These are phyloP conservation scores for Ceratorhiza oryzae-sativae DNA, from an alignment of 1,284 basidiomycete species.

Conservation along the genomic window DNA sequence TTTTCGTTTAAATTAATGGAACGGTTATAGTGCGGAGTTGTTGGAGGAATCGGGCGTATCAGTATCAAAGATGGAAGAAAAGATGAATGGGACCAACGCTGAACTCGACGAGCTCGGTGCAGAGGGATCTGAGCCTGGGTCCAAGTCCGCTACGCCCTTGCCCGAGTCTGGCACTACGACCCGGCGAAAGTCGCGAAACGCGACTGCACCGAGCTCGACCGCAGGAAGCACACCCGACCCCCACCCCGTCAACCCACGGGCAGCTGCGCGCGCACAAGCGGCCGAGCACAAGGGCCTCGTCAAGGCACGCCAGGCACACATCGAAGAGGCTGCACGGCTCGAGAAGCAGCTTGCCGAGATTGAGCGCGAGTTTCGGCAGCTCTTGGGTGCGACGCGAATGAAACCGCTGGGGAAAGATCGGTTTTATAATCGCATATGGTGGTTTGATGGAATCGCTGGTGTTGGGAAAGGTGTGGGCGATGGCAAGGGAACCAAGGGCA, in stretches of 20 bases:
- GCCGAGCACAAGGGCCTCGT: conserved; percentile 65
- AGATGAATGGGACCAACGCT: conserved; percentile 31
- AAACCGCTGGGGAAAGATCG: conserved; percentile 90
- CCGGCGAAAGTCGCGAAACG: conserved; percentile 38
- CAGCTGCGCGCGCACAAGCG: conserved; percentile 68
- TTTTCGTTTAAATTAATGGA: no score
- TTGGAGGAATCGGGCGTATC: conserved; percentile 65
- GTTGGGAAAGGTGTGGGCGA: conserved; percentile 75
- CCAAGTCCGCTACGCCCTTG: conserved; percentile 35
- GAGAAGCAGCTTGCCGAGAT: conserved; percentile 82
- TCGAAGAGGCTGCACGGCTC: conserved; percentile 85
- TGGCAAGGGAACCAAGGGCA: conserved; percentile 49
- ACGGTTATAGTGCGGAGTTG: conserved; percentile 72
- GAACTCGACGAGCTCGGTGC: conserved; percentile 34
- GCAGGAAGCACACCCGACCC: conserved; percentile 24
- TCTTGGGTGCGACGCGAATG: conserved; percentile 81
- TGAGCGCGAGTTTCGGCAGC: conserved; percentile 91
- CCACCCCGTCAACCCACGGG: conserved; percentile 42
- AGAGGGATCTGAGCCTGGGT: conserved; percentile 42
- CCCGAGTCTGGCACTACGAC: conserved; percentile 38
- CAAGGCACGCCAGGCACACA: conserved; percentile 80
- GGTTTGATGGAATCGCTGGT: conserved; percentile 96
- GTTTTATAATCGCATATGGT: conserved; percentile 96
- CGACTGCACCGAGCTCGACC: conserved; percentile 22
- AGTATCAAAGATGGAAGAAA: conserved; percentile 47